phyloP scores from a whole-genome alignment of 306 rosid species.

The Vigna mungo region DNA sequence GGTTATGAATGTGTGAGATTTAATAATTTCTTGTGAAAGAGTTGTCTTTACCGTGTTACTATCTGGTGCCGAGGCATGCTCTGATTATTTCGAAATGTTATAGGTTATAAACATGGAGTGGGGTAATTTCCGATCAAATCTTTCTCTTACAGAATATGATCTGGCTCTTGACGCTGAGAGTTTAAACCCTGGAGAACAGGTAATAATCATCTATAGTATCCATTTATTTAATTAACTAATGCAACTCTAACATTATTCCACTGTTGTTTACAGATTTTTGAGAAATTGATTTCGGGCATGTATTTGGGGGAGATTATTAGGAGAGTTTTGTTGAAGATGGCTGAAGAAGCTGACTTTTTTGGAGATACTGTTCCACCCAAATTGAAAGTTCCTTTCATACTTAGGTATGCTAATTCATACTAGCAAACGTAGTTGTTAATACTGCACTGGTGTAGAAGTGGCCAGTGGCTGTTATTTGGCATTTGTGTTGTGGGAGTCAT shows the following conservation, averaged over 20 bases:
- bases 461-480: background rate
- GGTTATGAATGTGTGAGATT: constrained; percentile 15
- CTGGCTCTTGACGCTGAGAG: constrained; percentile 77
- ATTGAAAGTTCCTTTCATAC: constrained; percentile 72
- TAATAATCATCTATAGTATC: constrained; percentile 33
- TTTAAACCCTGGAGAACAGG: constrained; percentile 97
- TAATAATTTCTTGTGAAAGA: constrained; percentile 3
- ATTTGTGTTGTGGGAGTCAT: background rate
- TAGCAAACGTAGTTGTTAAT: background rate
- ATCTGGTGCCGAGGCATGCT: constrained; percentile 21
- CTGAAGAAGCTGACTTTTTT: constrained; percentile 84
- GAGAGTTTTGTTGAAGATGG: constrained; percentile 75
- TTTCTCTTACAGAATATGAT: constrained; percentile 88
- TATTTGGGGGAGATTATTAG: constrained; percentile 86
- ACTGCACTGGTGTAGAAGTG: background rate
- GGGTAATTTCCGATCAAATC: constrained; percentile 93
- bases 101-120: constrained; percentile 98
- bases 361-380: constrained; percentile 84
- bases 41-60: constrained; percentile 11
- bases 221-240: constrained; percentile 1
- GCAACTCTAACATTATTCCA: constrained; percentile 39
- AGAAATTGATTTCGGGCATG: constrained; percentile 93
- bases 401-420: constrained; percentile 57
- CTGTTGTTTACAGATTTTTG: constrained; percentile 72
- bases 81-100: constrained; percentile 33